Evolutionary conservation across 2,329 filamentous ascomycete genomes (phyloP), one percentile per base, ranked within the genome.

Genomic region (Phyllosticta citriasiana): DNA sequence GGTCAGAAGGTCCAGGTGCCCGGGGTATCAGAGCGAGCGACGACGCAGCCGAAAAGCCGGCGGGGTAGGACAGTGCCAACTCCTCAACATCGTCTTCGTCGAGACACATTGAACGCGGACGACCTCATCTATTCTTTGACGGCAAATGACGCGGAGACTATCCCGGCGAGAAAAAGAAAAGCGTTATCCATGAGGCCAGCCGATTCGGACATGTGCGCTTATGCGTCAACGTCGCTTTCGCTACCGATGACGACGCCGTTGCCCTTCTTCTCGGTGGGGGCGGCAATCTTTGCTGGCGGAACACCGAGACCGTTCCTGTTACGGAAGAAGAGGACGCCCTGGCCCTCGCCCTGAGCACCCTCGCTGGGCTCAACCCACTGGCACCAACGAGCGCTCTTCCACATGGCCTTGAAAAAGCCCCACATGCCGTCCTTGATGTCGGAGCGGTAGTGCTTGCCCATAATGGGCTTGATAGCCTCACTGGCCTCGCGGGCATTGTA

Each of bases 301-400:
- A 85, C 77, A 66, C 94, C 94, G 25, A 96, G 78, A 22, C 90
- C 89, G 78, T 97, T 99, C 69, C 83, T 82, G 83, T 99, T 99
- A 72, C 93, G 86, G 88, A 89, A 99, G 84, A 99, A 97, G 60
- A 96, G 77, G 30, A 99, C 87, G 64, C 88, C 86, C 79, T 91
- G 88, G 73, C 86, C 87, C 69, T 92, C 87, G 35, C 91, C 93
- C 72, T 85, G 77, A 57, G 91, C 89, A 59, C 85, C 90, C 69
- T 85, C 88, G 71, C 85, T 91, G 61, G 92, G 91, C 85, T 99
- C 94, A 65, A 99, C 92, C 90, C 91, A 99, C 76, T 97, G 91
- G 84, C 94, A 99, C 85, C 83, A 85, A 64, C 94, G 86, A 53
- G 89, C 85, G 69, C 84, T 89, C 67, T 78, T 88, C 84, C 86